Percentiles rank a stretch among this genome's conserved stretches.
phyloP scores from a whole-genome alignment of 2,329 filamentous ascomycete genomes.

The Diaporthe sp. region DNA sequence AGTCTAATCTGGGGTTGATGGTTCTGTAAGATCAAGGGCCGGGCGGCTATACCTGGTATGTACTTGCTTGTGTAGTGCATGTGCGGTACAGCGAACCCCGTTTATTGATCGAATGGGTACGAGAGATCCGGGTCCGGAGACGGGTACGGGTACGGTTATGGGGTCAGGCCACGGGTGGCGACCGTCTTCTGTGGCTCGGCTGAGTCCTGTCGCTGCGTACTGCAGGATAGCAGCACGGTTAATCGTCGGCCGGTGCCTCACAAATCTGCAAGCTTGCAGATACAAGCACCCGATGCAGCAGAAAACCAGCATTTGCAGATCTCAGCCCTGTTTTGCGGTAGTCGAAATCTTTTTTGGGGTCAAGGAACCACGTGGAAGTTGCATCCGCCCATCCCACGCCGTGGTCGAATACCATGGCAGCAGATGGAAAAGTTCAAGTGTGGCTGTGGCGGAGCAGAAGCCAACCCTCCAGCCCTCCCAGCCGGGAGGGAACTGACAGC shows the following conservation, averaged over 20 bases:
- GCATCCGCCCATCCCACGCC: background rate
- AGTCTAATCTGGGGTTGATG: constrained; percentile 10
- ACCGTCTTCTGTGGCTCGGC: background rate
- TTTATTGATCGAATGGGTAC: background rate
- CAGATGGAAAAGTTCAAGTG: background rate
- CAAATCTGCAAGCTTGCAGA: background rate
- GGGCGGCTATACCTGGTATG: background rate
- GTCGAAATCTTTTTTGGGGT: background rate
- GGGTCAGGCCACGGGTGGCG: background rate
- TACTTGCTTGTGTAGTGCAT: background rate
- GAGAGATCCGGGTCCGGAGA: background rate
- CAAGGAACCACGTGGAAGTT: constrained; percentile 24
- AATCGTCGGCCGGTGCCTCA: constrained; percentile 4
- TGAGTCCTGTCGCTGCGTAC: background rate
- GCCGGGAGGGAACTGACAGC: constrained; percentile 12
- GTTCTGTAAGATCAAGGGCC: background rate
- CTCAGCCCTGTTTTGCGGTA: constrained; percentile 12
- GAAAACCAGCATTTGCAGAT: background rate
- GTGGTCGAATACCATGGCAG: constrained; percentile 22
- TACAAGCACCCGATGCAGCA: background rate
- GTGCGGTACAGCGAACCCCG: background rate
- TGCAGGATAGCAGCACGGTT: background rate
- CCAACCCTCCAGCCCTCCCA: background rate
- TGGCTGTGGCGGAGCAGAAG: constrained; percentile 10
- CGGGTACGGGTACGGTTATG: constrained; percentile 13